A percentile compares a stretch with the other conserved stretches of the same genome.
These are phyloP conservation scores for Aspergillus tanneri DNA, from an alignment of 2,329 filamentous ascomycete genomes.

Conservation along the genomic window DNA sequence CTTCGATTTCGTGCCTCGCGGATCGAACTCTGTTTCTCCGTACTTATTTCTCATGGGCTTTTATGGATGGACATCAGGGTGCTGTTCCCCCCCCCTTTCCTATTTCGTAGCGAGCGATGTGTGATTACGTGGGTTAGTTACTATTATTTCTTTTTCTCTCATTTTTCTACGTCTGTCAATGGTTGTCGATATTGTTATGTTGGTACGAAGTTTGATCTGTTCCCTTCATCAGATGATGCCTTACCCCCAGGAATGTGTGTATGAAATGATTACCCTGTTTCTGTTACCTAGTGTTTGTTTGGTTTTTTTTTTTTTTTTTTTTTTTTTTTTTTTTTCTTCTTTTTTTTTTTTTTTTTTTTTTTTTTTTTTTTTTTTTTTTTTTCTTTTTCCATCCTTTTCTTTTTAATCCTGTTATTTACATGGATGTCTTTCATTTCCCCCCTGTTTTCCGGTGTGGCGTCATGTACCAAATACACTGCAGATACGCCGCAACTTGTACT, in stretches of 20 bases:
- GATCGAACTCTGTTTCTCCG: slow-evolving; percentile 14
- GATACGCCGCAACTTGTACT: neutral
- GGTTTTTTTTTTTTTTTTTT: slow-evolving; percentile 8
- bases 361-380: slow-evolving; percentile 6
- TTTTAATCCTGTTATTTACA: slow-evolving; percentile 2
- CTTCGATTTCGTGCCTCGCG: slow-evolving; percentile 4
- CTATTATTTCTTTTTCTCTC: slow-evolving; percentile 20
- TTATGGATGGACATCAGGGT: slow-evolving; percentile 32
- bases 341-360: slow-evolving; percentile 6
- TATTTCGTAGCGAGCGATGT: slow-evolving; percentile 37
- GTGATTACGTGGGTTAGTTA: slow-evolving; percentile 26
- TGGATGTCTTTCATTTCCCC: no score
- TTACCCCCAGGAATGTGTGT: slow-evolving; percentile 25
- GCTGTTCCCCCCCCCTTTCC: slow-evolving; percentile 21
- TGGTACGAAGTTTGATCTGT: slow-evolving; percentile 24
- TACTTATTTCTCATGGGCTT: slow-evolving; percentile 27
- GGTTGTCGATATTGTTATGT: slow-evolving; percentile 32
- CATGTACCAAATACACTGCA: neutral
- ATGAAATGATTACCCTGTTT: slow-evolving; percentile 25
- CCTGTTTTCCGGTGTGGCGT: neutral
- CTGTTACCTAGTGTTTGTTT: slow-evolving; percentile 1
- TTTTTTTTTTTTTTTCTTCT: slow-evolving; percentile 9
- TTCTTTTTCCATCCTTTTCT: slow-evolving; percentile 6
- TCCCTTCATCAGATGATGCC: slow-evolving; percentile 20
- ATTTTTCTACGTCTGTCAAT: slow-evolving; percentile 16